Conservation (phyloP, 75 land plant species). For the Sequoia sempervirens region DNA sequence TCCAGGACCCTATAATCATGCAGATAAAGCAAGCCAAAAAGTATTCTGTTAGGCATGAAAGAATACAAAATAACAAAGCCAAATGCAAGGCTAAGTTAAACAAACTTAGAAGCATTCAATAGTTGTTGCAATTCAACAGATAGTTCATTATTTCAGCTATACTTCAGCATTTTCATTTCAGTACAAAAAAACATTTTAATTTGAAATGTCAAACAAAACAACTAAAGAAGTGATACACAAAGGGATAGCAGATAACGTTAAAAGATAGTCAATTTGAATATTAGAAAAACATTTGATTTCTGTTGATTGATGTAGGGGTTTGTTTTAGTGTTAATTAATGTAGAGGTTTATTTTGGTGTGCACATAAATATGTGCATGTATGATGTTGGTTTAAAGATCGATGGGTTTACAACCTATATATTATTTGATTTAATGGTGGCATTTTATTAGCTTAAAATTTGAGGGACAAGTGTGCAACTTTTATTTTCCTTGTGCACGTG, state of each 20-base stretch:
- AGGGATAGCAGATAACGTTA: not conserved
- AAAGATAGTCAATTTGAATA: not conserved
- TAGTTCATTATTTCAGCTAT: not conserved
- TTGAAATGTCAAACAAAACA: too few relatives aligned
- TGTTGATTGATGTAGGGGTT: not conserved
- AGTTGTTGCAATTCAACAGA: not conserved
- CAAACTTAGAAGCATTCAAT: not conserved
- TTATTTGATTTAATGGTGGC: too few relatives aligned
- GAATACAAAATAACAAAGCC: not conserved
- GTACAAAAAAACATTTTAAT: too few relatives aligned
- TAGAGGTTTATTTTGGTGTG: not conserved
- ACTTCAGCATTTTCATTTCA: not conserved
- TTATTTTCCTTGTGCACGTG: not conserved
- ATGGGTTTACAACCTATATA: not conserved
- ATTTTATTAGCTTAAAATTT: too few relatives aligned
- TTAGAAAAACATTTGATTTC: not conserved
- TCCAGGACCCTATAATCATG: slow-evolving; percentile 64
- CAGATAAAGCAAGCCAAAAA: not conserved
- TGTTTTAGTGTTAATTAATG: too few relatives aligned
- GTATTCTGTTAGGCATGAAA: not conserved
- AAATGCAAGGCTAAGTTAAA: not conserved
- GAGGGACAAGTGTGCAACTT: not conserved
- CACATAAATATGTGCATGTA: not conserved
- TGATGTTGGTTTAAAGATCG: not conserved
- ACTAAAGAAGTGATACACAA: not conserved